Conservation (phyloP, 2,329 filamentous ascomycete genomes). For the Botrytis elliptica region DNA sequence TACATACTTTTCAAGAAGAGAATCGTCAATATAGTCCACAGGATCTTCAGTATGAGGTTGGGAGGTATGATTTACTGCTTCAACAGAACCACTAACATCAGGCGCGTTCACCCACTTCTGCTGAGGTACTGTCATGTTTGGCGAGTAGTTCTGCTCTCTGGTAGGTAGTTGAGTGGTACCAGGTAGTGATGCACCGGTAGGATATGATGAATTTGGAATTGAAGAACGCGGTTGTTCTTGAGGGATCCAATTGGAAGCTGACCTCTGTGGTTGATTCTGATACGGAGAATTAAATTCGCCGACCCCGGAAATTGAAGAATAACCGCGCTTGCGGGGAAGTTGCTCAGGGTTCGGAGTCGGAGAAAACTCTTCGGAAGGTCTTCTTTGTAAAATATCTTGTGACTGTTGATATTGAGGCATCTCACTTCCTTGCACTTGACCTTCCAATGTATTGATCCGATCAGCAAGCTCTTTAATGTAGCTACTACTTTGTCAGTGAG, state of each 20-base stretch:
- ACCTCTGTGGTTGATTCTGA: constrained; percentile 39
- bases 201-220: constrained; percentile 21
- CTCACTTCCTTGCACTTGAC: constrained; percentile 57
- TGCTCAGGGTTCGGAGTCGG: constrained; percentile 47
- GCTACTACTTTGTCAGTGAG: constrained; percentile 43
- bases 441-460: constrained; percentile 77
- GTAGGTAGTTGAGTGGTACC: constrained; percentile 26
- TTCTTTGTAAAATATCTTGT: constrained; percentile 42
- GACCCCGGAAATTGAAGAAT: constrained; percentile 49
- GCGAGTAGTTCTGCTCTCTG: constrained; percentile 37
- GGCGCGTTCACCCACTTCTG: constrained; percentile 39
- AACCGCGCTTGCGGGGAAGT: constrained; percentile 47
- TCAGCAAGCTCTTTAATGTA: constrained; percentile 93
- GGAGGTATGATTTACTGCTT: constrained; percentile 30
- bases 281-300: constrained; percentile 41
- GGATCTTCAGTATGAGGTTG: constrained; percentile 33
- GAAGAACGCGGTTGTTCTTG: constrained; percentile 32
- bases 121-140: constrained; percentile 35
- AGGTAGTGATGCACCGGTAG: constrained; percentile 23
- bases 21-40: constrained; percentile 47
- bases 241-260: constrained; percentile 29
- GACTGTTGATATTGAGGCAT: constrained; percentile 43
- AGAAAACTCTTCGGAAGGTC: constrained; percentile 52
- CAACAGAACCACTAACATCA: constrained; percentile 32
- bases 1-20: constrained; percentile 43